These are phyloP conservation scores for Schizosaccharomyces osmophilus DNA, from an alignment of 805 yeast species.

Conservation along the genomic window DNA sequence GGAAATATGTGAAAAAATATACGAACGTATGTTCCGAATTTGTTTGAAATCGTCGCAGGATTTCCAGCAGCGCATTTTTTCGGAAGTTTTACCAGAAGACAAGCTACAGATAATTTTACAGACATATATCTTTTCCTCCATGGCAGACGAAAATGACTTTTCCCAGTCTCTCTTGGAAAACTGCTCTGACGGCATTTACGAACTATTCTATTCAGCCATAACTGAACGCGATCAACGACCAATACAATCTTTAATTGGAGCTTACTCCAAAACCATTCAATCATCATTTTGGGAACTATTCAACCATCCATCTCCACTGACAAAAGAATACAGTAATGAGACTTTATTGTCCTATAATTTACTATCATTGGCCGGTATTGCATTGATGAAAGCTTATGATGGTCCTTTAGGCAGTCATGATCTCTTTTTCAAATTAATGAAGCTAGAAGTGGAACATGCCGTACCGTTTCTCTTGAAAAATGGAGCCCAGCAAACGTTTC, in stretches of 20 bases:
- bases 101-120: not conserved
- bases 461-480: not conserved
- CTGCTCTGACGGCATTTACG: not conserved
- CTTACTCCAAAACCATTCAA: too few relatives aligned
- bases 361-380: not conserved
- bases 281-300: not conserved
- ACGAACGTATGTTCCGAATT: not conserved
- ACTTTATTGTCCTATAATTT: not conserved
- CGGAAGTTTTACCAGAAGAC: not conserved
- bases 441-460: not conserved
- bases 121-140: not conserved
- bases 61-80: not conserved
- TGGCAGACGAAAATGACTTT: not conserved
- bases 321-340: not conserved
- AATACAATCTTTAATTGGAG: too few relatives aligned
- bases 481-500: too few relatives aligned
- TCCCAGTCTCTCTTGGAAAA: not conserved
- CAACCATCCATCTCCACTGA: not conserved
- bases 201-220: not conserved
- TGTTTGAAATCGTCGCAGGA: not conserved
- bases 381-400: not conserved
- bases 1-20: not conserved
- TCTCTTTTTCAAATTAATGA: not conserved
- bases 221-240: not conserved
- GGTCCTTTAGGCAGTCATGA: not conserved